Base-by-base conservation (phyloP, 768 basidiomycete genomes). In the Tylopilus balloui region DNA sequence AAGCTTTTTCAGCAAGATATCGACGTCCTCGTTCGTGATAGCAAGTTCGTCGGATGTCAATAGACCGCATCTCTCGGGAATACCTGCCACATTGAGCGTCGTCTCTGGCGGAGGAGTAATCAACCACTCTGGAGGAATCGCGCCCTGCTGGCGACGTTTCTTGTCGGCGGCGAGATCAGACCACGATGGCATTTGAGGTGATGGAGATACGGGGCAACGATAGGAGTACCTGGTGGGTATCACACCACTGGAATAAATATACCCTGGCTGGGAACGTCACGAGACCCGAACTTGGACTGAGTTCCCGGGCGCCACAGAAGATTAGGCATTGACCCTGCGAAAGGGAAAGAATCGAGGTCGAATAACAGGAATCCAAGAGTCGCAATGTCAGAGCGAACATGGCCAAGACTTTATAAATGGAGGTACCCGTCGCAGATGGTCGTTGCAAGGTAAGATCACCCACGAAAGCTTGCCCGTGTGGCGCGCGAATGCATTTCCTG, bases 51-150 rank as follows among this genome's bases (percentile, higher is more conserved):
- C 69, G 1, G 61, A 50, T 6, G 77, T 75, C 27, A 92, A 73
- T 13, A 89, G 60, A 3, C 82, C 83, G 58, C 75, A 80, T 4
- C 68, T 66, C 51, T 69, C 70, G 8, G 86, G 84, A 36, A 86
- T 65, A 38, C 69, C 63, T 5, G 72, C 70, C 29, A 89, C 81
- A 58, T 83, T 74, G 42, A 75, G 71, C 6, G 71, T 64, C 14
- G 72, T 66, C 70, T 83, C 61, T 1, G 77, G 58, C n/a, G 81
- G 81, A 29, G 71, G 59, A 6, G 62, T 53, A 39, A 85, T 68
- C 34, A 78, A 55, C 87, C 87, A 91, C 42, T 80, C 79, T 47
- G 73, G 67, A 0, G 88, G 88, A 29, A 88, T 82, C 1, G 74
- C 64, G 3, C 73, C 75, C 17, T 69, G 62, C 60, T 86, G 86